These are phyloP conservation scores for Pseudogymnoascus sp. DNA, from an alignment of 2,329 filamentous ascomycete species.

Conservation along the genomic window DNA sequence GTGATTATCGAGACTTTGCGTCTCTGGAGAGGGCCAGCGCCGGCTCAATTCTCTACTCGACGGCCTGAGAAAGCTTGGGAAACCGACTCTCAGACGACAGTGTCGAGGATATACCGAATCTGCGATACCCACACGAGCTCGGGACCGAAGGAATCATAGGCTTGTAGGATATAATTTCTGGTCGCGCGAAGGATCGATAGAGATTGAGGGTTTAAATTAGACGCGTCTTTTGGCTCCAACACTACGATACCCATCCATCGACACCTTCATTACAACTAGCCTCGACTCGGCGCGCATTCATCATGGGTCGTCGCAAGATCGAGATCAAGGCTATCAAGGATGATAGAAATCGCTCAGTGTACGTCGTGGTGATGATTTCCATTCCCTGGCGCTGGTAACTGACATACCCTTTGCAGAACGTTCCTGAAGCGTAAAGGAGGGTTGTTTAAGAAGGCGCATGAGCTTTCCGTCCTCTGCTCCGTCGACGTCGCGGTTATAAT, in stretches of 20 bases:
- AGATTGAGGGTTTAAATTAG: not conserved
- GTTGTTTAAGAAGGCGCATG: slow-evolving; percentile 98
- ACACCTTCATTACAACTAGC: not conserved
- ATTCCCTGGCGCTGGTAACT: slow-evolving; percentile 14
- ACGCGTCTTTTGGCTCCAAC: not conserved
- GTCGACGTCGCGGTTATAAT: slow-evolving; percentile 99
- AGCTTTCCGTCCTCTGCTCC: slow-evolving; percentile 93
- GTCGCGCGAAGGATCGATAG: slow-evolving; percentile 7
- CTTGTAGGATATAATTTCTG: slow-evolving; percentile 2
- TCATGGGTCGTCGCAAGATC: slow-evolving; percentile 97
- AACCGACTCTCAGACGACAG: not conserved
- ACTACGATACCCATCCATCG: not conserved
- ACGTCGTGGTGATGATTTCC: slow-evolving; percentile 37
- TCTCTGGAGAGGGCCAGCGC: slow-evolving; percentile 3
- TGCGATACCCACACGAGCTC: not conserved
- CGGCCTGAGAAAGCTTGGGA: slow-evolving; percentile 1
- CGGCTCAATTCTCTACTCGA: slow-evolving; percentile 10
- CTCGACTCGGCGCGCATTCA: slow-evolving; percentile 28
- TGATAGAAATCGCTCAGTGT: slow-evolving; percentile 96
- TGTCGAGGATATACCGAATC: slow-evolving; percentile 6
- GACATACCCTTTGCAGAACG: slow-evolving; percentile 49
- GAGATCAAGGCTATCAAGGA: slow-evolving; percentile 99
- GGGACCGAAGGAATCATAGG: not conserved
- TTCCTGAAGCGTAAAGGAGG: slow-evolving; percentile 98
- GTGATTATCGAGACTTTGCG: slow-evolving; percentile 3